These are phyloP conservation scores for Trebouxia gelatinosa DNA, from an alignment of 163 green algal genomes.

Conservation along the genomic window DNA sequence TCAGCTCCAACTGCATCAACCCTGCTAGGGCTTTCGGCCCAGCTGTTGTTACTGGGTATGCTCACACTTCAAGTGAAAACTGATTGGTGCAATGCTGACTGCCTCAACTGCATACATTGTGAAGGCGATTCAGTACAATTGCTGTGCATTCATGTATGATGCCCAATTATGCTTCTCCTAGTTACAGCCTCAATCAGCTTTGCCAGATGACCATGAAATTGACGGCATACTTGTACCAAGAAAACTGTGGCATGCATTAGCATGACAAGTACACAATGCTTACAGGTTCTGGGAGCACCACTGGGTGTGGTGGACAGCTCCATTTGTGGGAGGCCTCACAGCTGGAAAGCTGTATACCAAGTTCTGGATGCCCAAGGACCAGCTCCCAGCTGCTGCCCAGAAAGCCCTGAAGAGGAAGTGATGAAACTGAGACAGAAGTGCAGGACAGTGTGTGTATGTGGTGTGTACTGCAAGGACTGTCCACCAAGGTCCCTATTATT, in stretches of 20 bases:
- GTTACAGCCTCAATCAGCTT: too few species aligned
- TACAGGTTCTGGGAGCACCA: conserved; percentile 44
- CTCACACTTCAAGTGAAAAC: too few species aligned
- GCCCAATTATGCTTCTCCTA: too few species aligned
- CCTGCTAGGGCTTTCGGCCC: conserved; percentile 37
- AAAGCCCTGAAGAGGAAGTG: neutral
- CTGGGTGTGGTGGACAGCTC: conserved; percentile 49
- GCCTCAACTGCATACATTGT: too few species aligned
- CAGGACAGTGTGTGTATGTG: too few species aligned
- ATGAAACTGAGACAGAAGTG: too few species aligned
- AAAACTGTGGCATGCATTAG: neutral
- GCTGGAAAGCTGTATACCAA: conserved; percentile 26
- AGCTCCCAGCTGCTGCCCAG: conserved; percentile 2
- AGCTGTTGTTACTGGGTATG: conserved; percentile 32
- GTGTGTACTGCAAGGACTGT: too few species aligned
- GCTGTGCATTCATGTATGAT: neutral
- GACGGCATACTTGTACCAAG: too few species aligned
- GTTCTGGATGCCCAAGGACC: conserved; percentile 22
- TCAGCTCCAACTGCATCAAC: conserved; percentile 39
- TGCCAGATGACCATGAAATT: too few species aligned
- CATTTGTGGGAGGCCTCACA: conserved; percentile 39
- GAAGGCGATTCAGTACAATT: too few species aligned
- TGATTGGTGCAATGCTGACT: too few species aligned
- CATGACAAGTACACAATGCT: neutral
- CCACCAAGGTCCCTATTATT: too few species aligned